Evolutionary conservation across 192 early-diverging fungal genomes (phyloP).

Genomic region (Rhizophagus prolifer): DNA sequence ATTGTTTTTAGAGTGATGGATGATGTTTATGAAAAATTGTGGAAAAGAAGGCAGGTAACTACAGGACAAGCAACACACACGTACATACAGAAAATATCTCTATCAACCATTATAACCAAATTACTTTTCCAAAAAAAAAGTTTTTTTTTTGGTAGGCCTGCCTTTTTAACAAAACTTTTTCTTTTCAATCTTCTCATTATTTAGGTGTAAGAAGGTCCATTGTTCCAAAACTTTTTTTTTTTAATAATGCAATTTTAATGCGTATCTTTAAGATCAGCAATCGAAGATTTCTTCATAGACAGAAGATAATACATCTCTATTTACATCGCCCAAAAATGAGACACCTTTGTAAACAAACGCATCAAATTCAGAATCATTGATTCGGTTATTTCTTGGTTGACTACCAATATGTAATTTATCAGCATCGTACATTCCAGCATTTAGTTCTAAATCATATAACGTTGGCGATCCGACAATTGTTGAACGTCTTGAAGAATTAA

Average conservation of each 20-base stretch:
- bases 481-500: constrained; percentile 26
- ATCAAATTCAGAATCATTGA: not conserved
- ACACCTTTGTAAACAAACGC: constrained; percentile 18
- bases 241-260: not conserved
- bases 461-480: constrained; percentile 10
- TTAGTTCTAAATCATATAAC: not conserved
- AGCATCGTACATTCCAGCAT: constrained; percentile 5
- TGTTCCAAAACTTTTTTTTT: not conserved
- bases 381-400: constrained; percentile 1
- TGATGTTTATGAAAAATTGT: not conserved
- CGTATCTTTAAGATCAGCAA: not conserved
- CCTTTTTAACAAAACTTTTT: not conserved
- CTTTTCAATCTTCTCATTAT: not conserved
- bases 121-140: not conserved
- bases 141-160: not conserved
- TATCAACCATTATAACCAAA: not conserved
- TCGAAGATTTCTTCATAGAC: not conserved
- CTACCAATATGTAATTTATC: constrained; percentile 1
- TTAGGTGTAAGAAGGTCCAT: not conserved
- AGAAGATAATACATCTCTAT: constrained; percentile 1
- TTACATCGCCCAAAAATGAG: constrained; percentile 16
- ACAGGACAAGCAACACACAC: not conserved
- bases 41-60: not conserved
- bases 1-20: not conserved
- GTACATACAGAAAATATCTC: not conserved